Percentiles rank a stretch among this genome's conserved stretches.
phyloP scores from a whole-genome alignment of 2,329 filamentous ascomycete genomes.

The Sarocladiaceae sp. region DNA sequence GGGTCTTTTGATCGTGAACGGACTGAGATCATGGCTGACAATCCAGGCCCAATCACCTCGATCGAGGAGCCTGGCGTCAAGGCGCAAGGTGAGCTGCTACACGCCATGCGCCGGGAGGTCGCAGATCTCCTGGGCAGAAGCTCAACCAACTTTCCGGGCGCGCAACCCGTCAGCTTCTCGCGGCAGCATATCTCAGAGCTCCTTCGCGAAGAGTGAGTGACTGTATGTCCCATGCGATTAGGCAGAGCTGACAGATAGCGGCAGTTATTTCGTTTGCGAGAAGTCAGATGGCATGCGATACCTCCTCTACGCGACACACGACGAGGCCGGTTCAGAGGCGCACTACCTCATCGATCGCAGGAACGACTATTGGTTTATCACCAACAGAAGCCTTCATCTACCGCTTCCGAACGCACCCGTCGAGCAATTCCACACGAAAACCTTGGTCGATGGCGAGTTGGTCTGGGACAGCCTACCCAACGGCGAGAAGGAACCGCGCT shows the following conservation, averaged over 20 bases:
- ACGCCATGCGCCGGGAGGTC: conserved; percentile 63
- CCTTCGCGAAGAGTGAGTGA: conserved; percentile 62
- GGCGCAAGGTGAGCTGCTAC: conserved; percentile 53
- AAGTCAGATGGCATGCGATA: conserved; percentile 97
- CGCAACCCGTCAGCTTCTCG: conserved; percentile 90
- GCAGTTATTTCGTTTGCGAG: conserved; percentile 90
- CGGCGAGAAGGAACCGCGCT: conserved; percentile 66
- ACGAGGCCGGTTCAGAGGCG: conserved; percentile 55
- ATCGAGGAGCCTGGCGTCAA: conserved; percentile 60
- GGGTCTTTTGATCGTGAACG: no score
- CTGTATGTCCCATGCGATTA: background rate
- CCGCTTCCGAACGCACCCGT: conserved; percentile 55
- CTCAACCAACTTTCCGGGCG: conserved; percentile 70
- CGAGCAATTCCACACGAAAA: conserved; percentile 68
- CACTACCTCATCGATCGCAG: conserved; percentile 96
- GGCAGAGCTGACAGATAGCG: background rate
- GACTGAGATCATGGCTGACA: background rate
- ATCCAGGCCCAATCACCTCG: conserved; percentile 31
- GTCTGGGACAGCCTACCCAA: conserved; percentile 73
- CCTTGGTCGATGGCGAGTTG: conserved; percentile 86
- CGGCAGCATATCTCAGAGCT: conserved; percentile 78
- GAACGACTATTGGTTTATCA: conserved; percentile 91
- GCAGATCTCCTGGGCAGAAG: conserved; percentile 66
- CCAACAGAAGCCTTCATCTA: conserved; percentile 66
- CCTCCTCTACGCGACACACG: conserved; percentile 78